phyloP scores from a whole-genome alignment of 805 yeast genomes.

The Tanozyma kutaoensis region DNA sequence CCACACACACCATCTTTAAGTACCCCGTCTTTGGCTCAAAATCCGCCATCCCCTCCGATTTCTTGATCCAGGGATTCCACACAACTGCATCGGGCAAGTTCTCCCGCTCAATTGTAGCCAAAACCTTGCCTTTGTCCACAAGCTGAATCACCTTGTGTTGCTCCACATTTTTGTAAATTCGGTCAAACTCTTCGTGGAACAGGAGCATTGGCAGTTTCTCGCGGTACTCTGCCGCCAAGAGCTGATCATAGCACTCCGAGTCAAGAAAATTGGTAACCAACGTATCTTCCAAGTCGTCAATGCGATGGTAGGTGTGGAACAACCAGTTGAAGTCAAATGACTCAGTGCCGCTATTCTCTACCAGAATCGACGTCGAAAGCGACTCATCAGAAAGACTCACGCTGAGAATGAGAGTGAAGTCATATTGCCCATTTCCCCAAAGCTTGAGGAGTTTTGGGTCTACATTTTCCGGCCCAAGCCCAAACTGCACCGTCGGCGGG shows the following conservation, averaged over 20 bases:
- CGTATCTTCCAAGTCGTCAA: slow-evolving; percentile 67
- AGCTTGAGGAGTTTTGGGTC: slow-evolving; percentile 41
- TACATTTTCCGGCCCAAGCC: slow-evolving; percentile 75
- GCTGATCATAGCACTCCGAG: slow-evolving; percentile 61
- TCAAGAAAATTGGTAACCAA: slow-evolving; percentile 71
- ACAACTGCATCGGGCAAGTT: slow-evolving; percentile 68
- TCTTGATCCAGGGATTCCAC: slow-evolving; percentile 95
- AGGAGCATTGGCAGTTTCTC: slow-evolving; percentile 68
- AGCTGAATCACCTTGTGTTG: slow-evolving; percentile 48
- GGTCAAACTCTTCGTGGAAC: slow-evolving; percentile 70
- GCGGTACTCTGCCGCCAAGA: slow-evolving; percentile 43
- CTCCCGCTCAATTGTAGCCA: slow-evolving; percentile 51
- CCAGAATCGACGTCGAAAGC: slow-evolving; percentile 59
- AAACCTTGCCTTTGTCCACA: slow-evolving; percentile 56
- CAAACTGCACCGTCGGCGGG: slow-evolving; percentile 74
- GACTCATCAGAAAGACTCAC: slow-evolving; percentile 41
- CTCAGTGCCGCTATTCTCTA: slow-evolving; percentile 53
- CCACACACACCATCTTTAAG: slow-evolving; percentile 84
- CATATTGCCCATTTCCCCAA: slow-evolving; percentile 43
- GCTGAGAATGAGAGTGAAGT: slow-evolving; percentile 67
- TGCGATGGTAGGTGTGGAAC: slow-evolving; percentile 78
- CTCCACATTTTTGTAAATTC: slow-evolving; percentile 60
- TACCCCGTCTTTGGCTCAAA: slow-evolving; percentile 79
- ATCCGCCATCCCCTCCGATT: slow-evolving; percentile 75
- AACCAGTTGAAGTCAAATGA: slow-evolving; percentile 83